Base-by-base conservation (phyloP, 768 basidiomycete genomes). In the Melanogaster broomeanus region DNA sequence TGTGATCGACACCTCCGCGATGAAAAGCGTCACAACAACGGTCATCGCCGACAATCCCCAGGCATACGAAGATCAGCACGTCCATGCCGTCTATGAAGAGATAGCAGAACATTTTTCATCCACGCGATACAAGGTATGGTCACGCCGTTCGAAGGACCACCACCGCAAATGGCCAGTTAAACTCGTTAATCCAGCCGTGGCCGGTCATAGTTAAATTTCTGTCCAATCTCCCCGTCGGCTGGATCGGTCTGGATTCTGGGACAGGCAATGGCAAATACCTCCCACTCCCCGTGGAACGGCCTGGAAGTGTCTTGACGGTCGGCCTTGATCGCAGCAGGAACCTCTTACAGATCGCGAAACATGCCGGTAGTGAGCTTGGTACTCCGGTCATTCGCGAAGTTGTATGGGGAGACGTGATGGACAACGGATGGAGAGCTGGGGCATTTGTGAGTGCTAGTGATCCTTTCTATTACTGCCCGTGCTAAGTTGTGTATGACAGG, bases 261-360 rank as follows among this genome's bases (percentile, higher is more conserved):
- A 93, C 93, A 22, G 97, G 97, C 2, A 99, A 99, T 60, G 97
- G 97, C 40, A 98, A 99, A 78, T 98, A 98, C 72, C 81, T 98
- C 2, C 86, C 90, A 3, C 70, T 91, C 2, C 87, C 89, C 6
- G 56, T 69, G 1, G 83, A 90, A 43, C 76, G 81, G 15, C 83
- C 83, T 6, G 73, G 75, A 12, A 77, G 77, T 24, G 67, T 86
- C 43, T 80, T 85, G 75, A 93, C 89, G 16, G 75, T 98, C 37
- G 93, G 93, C 1, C 73, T 97, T 21, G 94, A 98, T 71, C 79
- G 87, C 61, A 94, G 92, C 63, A 67, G 73, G 34, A 93, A 87
- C 54, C 72, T 98, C 37, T 74, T 97, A n/a, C 68, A 80, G 37
- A 81, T 92, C 53, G 94, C 94, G 4, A 75, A 72, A 61, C 73